These are phyloP conservation scores for Euphorbia corollata DNA, from an alignment of 441 rosid species.

Conservation along the genomic window DNA sequence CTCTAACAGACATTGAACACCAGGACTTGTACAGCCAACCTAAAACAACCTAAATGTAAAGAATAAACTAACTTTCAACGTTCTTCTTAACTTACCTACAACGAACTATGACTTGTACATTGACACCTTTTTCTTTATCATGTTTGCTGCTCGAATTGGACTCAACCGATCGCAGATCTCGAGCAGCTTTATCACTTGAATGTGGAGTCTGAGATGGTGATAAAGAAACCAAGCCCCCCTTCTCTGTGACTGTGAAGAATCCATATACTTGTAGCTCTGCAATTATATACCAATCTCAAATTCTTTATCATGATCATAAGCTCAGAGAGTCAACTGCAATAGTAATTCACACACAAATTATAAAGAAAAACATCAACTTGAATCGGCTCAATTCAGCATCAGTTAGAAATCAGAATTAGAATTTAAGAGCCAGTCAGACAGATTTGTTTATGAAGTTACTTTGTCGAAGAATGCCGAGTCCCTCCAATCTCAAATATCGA, in stretches of 20 bases:
- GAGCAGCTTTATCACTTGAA: slow-evolving; percentile 64
- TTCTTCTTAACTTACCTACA: slow-evolving; percentile 55
- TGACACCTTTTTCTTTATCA: slow-evolving; percentile 92
- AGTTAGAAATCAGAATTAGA: neutral
- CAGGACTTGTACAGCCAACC: too few relatives aligned
- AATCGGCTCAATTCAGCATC: neutral
- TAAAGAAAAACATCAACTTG: neutral
- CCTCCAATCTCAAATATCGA: neutral
- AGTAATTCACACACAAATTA: neutral
- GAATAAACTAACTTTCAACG: neutral
- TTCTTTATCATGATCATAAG: slow-evolving; percentile 1
- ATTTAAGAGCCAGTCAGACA: too few relatives aligned
- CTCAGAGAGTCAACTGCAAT: slow-evolving; percentile 1
- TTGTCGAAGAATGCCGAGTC: slow-evolving; percentile 8
- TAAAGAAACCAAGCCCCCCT: slow-evolving; percentile 55
- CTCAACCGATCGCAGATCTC: slow-evolving; percentile 79
- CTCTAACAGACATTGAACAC: too few relatives aligned
- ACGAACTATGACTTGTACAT: slow-evolving; percentile 90
- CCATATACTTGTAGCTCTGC: slow-evolving; percentile 31
- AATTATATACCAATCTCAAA: neutral
- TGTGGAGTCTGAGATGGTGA: slow-evolving; percentile 92
- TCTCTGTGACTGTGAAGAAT: slow-evolving; percentile 42
- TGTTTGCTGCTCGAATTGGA: slow-evolving; percentile 54
- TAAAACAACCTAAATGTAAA: neutral
- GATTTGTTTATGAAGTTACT: neutral